A percentile compares a stretch with the other conserved stretches of the same genome.
These are phyloP conservation scores for Monotropa hypopitys DNA, from an alignment of 179 eudicot genomes.

Conservation along the genomic window DNA sequence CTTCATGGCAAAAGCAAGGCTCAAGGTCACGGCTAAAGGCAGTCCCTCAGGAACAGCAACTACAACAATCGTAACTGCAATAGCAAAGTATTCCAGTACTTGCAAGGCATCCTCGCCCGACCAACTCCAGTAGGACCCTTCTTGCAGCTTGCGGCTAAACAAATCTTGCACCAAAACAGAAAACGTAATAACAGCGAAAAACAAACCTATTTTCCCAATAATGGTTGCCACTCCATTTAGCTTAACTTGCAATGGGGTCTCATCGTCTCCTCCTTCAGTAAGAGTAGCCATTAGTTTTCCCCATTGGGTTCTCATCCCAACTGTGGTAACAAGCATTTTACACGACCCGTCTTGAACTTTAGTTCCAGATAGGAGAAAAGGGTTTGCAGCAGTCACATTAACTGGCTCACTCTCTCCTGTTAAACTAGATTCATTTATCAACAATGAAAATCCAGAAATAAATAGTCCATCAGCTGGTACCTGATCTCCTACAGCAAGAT, in stretches of 20 bases:
- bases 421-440: constrained; percentile 74
- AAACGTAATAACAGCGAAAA: constrained; percentile 58
- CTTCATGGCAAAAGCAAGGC: constrained; percentile 89
- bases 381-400: constrained; percentile 26
- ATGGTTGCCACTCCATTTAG: constrained; percentile 82
- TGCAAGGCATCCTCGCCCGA: constrained; percentile 32
- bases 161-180: constrained; percentile 44
- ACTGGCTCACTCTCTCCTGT: constrained; percentile 86
- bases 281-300: constrained; percentile 68
- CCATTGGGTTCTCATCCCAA: constrained; percentile 92
- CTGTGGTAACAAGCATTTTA: constrained; percentile 59
- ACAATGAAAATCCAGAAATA: constrained; percentile 47
- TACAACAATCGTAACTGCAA: constrained; percentile 73
- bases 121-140: constrained; percentile 39
- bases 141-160: constrained; percentile 35
- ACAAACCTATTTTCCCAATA: constrained; percentile 72
- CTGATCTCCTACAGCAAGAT: constrained; percentile 61
- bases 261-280: constrained; percentile 59
- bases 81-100: constrained; percentile 57
- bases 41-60: constrained; percentile 91
- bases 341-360: constrained; percentile 83
- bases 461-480: constrained; percentile 83
- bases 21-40: constrained; percentile 76
- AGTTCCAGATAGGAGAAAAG: constrained; percentile 72
- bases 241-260: constrained; percentile 84